These are phyloP conservation scores for Misopates orontium DNA, from an alignment of 257 asterid species.

Conservation along the genomic window DNA sequence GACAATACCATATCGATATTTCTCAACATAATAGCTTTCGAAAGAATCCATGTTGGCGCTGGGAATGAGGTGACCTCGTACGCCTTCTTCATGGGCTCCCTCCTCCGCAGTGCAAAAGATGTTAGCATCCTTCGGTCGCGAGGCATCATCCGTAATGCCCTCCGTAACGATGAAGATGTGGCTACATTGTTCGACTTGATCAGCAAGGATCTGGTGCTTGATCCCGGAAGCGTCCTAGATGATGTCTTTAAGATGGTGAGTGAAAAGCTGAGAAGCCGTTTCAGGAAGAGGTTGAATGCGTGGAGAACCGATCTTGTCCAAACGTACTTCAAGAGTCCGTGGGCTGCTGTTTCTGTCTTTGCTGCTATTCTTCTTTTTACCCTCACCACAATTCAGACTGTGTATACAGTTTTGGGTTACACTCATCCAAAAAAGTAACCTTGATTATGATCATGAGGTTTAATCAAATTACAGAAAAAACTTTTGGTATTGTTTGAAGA, in stretches of 20 bases:
- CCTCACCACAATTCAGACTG: constrained; percentile 38
- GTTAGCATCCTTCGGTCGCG: constrained; percentile 34
- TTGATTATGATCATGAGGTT: too few relatives aligned
- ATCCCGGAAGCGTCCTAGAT: constrained; percentile 23
- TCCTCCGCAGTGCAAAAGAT: constrained; percentile 37
- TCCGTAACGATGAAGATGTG: constrained; percentile 42
- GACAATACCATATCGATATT: constrained; percentile 28
- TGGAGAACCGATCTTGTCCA: constrained; percentile 37
- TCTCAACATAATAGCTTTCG: constrained; percentile 41
- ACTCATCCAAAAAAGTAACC: not conserved
- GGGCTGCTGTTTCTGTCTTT: constrained; percentile 37
- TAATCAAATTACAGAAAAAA: too few relatives aligned
- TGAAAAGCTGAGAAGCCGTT: constrained; percentile 22
- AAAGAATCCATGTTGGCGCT: constrained; percentile 38
- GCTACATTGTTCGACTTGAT: constrained; percentile 40
- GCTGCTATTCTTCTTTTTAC: constrained; percentile 51
- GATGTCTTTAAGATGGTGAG: constrained; percentile 19
- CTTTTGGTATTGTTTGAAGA: too few relatives aligned
- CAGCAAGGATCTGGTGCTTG: constrained; percentile 28
- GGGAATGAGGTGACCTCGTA: constrained; percentile 47
- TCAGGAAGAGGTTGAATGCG: not conserved
- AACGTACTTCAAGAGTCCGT: constrained; percentile 46
- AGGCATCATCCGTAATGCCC: constrained; percentile 35
- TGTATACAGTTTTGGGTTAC: constrained; percentile 22
- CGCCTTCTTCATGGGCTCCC: constrained; percentile 37